A percentile compares a stretch with the other conserved stretches of the same genome.
phyloP scores from a whole-genome alignment of 129 eudicot genomes.

The Kitagawia praeruptora region DNA sequence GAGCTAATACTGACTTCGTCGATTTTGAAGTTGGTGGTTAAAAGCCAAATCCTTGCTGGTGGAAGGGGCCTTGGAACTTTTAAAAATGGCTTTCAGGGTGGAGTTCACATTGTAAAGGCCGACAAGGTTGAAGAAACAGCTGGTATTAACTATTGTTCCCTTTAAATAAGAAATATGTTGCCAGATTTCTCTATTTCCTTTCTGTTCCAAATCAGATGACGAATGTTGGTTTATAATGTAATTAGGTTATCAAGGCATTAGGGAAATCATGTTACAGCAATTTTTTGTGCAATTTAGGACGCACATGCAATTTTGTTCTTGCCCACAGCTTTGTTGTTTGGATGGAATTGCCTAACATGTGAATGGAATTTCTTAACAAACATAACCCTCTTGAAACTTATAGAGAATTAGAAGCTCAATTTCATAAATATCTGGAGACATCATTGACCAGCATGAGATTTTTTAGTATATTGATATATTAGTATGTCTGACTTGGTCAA shows the following conservation, averaged over 20 bases:
- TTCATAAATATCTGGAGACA: background rate
- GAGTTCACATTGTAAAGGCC: slow-evolving; percentile 88
- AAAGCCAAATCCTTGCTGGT: slow-evolving; percentile 96
- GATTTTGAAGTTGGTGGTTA: slow-evolving; percentile 74
- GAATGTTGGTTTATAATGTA: background rate
- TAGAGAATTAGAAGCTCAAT: background rate
- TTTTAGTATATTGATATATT: background rate
- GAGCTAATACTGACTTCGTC: slow-evolving; percentile 8
- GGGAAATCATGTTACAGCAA: background rate
- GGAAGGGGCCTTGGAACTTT: slow-evolving; percentile 97
- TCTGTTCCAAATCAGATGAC: background rate
- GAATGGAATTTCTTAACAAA: background rate
- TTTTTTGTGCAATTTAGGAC: background rate
- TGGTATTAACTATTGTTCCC: slow-evolving; percentile 34
- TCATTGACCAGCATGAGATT: background rate
- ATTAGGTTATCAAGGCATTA: background rate
- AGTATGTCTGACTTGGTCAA: background rate
- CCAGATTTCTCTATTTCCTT: background rate
- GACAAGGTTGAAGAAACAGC: slow-evolving; percentile 81
- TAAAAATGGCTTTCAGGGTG: slow-evolving; percentile 87
- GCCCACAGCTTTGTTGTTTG: background rate
- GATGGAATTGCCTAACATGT: background rate
- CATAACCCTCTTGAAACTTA: background rate
- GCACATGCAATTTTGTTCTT: background rate
- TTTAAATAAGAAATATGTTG: background rate